Evolutionary conservation across 2,329 filamentous ascomycete genomes (phyloP).

Genomic region (Ophiocordyceps robertsii): DNA sequence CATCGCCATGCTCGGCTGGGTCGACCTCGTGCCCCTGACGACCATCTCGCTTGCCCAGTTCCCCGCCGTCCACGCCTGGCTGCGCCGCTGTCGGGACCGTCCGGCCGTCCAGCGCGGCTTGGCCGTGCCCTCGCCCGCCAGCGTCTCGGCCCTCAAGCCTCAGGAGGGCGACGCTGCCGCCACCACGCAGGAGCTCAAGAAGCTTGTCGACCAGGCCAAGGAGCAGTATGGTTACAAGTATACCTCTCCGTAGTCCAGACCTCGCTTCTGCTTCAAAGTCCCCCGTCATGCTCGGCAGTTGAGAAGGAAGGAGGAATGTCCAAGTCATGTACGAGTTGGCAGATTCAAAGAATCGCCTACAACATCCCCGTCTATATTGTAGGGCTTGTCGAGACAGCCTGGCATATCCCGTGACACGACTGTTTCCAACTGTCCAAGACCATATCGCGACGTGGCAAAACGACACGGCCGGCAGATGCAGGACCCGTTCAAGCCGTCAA

Average conservation of each 20-base stretch:
- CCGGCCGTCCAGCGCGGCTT: constrained; percentile 60
- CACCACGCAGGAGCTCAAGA: constrained; percentile 12
- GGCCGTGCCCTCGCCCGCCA: constrained; percentile 50
- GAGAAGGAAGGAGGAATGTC: no score
- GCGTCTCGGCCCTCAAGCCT: constrained; percentile 4
- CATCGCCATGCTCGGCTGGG: constrained; percentile 61
- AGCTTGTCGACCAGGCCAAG: constrained; percentile 25
- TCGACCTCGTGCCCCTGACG: constrained; percentile 28
- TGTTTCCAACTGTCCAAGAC: no score
- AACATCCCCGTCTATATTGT: no score
- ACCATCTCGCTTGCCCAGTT: constrained; percentile 43
- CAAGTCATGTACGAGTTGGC: no score
- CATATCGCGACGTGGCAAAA: no score
- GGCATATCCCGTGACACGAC: no score
- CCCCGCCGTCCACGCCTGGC: constrained; percentile 60
- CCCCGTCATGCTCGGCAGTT: no score
- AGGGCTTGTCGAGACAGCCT: no score
- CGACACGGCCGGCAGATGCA: no score
- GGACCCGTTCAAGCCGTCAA: no score
- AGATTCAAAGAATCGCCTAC: no score
- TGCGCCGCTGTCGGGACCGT: constrained; percentile 52
- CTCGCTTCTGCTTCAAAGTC: no score
- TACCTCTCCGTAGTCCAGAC: constrained; percentile 25
- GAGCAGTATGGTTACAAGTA: constrained; percentile 35
- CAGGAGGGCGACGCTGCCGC: constrained; percentile 9